Evolutionary conservation across 441 rosid genomes (phyloP).

Genomic region (Jatropha podagrica): DNA sequence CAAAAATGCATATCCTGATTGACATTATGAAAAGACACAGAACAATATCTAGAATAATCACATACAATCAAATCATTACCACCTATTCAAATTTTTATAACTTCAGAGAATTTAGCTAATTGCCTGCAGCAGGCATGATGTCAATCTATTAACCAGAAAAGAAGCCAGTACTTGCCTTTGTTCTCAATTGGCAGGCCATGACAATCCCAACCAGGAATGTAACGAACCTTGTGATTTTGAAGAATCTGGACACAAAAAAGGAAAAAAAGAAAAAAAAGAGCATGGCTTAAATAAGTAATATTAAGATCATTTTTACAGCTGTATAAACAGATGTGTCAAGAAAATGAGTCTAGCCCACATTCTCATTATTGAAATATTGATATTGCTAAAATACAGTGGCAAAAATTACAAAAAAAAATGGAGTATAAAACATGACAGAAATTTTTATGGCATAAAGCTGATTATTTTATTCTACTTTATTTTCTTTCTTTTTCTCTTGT

Average conservation of each 20-base stretch:
- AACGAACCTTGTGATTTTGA: slow-evolving; percentile 83
- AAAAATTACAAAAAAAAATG: background rate
- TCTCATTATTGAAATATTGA: background rate
- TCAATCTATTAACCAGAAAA: slow-evolving; percentile 14
- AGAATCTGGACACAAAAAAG: slow-evolving; percentile 57
- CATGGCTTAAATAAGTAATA: slow-evolving; percentile 1
- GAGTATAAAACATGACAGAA: background rate
- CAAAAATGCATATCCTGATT: background rate
- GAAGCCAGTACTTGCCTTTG: slow-evolving; percentile 65
- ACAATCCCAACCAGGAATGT: slow-evolving; percentile 98
- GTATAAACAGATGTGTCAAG: background rate
- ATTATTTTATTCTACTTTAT: background rate
- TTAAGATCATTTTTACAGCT: background rate
- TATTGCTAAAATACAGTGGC: background rate
- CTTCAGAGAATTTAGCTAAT: background rate
- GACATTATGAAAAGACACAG: background rate
- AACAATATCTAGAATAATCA: background rate
- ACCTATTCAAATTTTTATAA: slow-evolving; percentile 1
- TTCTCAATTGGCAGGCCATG: slow-evolving; percentile 98
- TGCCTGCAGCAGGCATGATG: background rate
- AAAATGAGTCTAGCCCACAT: background rate
- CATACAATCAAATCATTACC: slow-evolving; percentile 1
- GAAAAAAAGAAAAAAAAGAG: slow-evolving; percentile 2
- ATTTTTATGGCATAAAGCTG: background rate
- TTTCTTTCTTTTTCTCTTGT: background rate